Base-by-base conservation (phyloP, 2,329 filamentous ascomycete species). In the Trichoderma koningiopsis region DNA sequence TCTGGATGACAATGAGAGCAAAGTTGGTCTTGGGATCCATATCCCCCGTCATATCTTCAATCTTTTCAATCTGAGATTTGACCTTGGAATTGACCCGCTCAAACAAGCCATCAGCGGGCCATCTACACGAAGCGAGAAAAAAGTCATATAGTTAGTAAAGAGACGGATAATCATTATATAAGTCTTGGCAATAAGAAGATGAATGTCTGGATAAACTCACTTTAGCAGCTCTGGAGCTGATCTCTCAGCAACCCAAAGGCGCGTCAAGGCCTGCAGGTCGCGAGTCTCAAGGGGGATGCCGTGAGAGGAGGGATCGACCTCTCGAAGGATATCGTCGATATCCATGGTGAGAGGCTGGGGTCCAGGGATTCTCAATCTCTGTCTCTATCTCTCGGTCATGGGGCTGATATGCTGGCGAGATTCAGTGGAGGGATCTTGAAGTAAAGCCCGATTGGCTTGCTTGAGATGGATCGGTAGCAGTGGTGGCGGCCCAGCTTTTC, bases 11-110 rank as follows among this genome's bases (percentile, higher is more conserved):
- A 60, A 97, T 97, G 76, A 98, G 89, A 71, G 89, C 89, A 79
- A 99, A 97, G 79, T 97, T 98, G 72, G 92, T 91, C 79, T 92
- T 94, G 58, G 94, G 92, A 76, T 97, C 94, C 88, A 94, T 91
- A 76, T 92, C 90, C 71, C 91, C 92, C 14, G 92, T 95, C 85
- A 94, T 87, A 70, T 90, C 87, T 81, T 92, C 91, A 72, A 93
- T 88, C 73, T 85, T 86, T 79, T 90, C 87, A 75, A 92, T 92
- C 83, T 92, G 91, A 58, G 82, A 81, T 74, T 89, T 88, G 72
- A 93, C 88, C 70, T 90, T 87, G 70, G 88, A 87, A 81, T 94
- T 91, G 75, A 96, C 88, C 72, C 95, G 89, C 73, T 96, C 92
- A 77, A 99, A 92, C 69, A 98, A 84, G 22, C 88, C 87, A 47